Evolutionary conservation across 2,329 filamentous ascomycete species (phyloP).

Genomic region (Colletotrichum noveboracense): DNA sequence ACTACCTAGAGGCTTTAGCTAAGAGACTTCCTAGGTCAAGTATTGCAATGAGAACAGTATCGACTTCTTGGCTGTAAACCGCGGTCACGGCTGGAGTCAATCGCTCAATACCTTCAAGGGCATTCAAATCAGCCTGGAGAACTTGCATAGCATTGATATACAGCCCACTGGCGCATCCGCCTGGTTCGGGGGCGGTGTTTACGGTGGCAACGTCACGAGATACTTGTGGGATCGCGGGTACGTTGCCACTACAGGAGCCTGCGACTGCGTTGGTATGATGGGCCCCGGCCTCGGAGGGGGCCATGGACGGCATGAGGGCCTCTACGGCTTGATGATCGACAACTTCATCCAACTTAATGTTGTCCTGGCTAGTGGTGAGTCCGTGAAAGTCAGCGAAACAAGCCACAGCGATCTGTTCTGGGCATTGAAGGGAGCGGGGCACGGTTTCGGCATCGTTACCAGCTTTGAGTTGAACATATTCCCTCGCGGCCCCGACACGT

Average conservation of each 20-base stretch:
- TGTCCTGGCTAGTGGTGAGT: constrained; percentile 53
- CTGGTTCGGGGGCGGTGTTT: not conserved
- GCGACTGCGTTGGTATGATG: constrained; percentile 54
- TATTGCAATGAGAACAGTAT: constrained; percentile 27
- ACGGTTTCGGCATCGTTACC: constrained; percentile 41
- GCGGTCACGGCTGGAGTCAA: constrained; percentile 24
- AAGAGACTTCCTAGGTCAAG: constrained; percentile 7
- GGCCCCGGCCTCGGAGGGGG: constrained; percentile 62
- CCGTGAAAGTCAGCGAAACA: constrained; percentile 36
- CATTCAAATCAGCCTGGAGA: constrained; percentile 25
- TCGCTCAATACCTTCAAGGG: constrained; percentile 25
- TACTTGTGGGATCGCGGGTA: constrained; percentile 18
- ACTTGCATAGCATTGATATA: constrained; percentile 18
- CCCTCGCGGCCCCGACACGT: constrained; percentile 24
- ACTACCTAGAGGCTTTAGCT: not conserved
- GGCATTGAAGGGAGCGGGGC: not conserved
- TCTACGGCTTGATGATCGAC: constrained; percentile 57
- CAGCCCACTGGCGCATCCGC: not conserved
- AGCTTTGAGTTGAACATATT: constrained; percentile 44
- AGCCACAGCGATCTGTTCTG: constrained; percentile 15
- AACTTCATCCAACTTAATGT: constrained; percentile 56
- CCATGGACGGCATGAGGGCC: constrained; percentile 58
- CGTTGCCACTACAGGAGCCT: constrained; percentile 46
- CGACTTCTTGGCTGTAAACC: constrained; percentile 24
- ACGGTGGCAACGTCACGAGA: not conserved